These are phyloP conservation scores for Cardamine chenopodiifolia DNA, from an alignment of 345 rosid species.

Conservation along the genomic window DNA sequence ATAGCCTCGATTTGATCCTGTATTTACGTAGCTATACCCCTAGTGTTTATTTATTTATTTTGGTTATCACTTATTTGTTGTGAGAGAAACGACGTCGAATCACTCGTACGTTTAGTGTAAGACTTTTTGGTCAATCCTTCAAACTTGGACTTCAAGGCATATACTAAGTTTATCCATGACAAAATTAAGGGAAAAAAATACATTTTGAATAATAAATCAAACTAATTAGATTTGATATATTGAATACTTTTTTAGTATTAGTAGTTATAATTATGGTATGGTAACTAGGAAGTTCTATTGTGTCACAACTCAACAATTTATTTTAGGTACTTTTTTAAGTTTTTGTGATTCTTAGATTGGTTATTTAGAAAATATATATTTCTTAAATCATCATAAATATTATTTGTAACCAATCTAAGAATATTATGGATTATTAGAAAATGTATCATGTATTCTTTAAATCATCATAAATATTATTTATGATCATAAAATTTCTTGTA, in stretches of 20 bases:
- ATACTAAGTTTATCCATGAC: not conserved
- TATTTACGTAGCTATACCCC: slow-evolving; percentile 20
- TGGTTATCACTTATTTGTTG: not conserved
- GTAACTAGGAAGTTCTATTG: not conserved
- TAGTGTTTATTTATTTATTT: not conserved
- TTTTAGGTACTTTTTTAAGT: not conserved
- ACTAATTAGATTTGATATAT: not conserved
- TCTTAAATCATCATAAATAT: not conserved
- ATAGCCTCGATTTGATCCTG: not conserved
- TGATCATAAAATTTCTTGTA: not conserved
- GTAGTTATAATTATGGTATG: not conserved
- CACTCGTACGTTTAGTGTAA: not conserved
- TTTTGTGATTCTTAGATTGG: not conserved
- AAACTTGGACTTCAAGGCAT: slow-evolving; percentile 27
- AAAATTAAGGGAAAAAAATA: not conserved
- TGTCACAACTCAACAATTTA: not conserved
- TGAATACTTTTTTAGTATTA: not conserved
- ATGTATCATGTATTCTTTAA: not conserved
- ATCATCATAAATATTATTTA: not conserved
- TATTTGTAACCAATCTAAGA: not conserved
- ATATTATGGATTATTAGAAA: not conserved
- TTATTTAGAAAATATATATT: not conserved
- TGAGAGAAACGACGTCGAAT: slow-evolving; percentile 18
- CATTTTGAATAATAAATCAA: not conserved
- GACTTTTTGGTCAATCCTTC: not conserved